These are phyloP conservation scores for Colletotrichum gigasporum DNA, from an alignment of 2,329 filamentous ascomycete genomes.

Conservation along the genomic window DNA sequence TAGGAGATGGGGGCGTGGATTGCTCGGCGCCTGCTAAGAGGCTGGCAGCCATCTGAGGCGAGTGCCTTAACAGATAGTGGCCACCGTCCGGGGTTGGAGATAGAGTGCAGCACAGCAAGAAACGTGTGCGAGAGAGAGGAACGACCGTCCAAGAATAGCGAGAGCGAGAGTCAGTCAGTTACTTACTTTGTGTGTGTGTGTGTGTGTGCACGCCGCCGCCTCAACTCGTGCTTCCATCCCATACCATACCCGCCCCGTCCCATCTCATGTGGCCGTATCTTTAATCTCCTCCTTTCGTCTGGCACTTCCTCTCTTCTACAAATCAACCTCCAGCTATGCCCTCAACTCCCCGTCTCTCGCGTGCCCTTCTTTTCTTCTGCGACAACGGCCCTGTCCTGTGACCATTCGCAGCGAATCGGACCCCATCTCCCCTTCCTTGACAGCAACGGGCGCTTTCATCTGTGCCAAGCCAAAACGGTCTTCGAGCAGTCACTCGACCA, in stretches of 20 bases:
- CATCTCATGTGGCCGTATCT: slow-evolving; percentile 11
- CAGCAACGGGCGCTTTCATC: slow-evolving; percentile 2
- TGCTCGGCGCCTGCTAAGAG: slow-evolving; percentile 20
- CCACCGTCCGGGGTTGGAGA: slow-evolving; percentile 18
- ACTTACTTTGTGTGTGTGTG: neutral
- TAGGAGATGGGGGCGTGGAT: slow-evolving; percentile 9
- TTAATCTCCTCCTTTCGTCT: neutral
- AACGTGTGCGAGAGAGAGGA: neutral
- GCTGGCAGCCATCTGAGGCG: slow-evolving; percentile 11
- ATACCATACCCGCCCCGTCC: neutral
- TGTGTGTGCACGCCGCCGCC: neutral
- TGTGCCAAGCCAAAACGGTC: slow-evolving; percentile 10
- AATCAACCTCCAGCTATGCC: neutral
- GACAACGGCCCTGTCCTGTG: neutral
- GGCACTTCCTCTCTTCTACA: neutral
- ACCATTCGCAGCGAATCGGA: neutral
- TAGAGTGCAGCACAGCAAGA: neutral
- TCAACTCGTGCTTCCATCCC: slow-evolving; percentile 9
- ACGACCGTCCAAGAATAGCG: slow-evolving; percentile 19
- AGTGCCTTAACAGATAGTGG: slow-evolving; percentile 12
- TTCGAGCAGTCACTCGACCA: neutral
- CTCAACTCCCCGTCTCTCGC: neutral
- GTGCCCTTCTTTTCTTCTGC: slow-evolving; percentile 4
- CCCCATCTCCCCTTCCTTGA: neutral
- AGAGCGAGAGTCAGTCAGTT: slow-evolving; percentile 21